phyloP scores from a whole-genome alignment of 805 yeast genomes.

The Starmera dryadoides region DNA sequence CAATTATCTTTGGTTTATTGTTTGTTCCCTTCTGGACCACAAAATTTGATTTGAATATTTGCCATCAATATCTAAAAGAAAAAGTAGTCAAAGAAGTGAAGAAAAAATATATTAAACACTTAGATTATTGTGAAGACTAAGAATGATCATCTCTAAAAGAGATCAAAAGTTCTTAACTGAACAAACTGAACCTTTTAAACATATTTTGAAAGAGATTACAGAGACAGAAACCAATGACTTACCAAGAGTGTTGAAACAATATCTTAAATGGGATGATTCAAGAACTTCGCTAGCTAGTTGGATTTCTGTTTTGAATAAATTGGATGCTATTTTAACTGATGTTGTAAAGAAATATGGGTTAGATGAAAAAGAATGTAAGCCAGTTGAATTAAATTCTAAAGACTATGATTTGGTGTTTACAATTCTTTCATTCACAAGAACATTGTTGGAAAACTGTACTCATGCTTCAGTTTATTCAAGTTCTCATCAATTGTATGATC shows the following conservation, averaged over 20 bases:
- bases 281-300: constrained; percentile 68
- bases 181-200: constrained; percentile 24
- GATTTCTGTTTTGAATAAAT: constrained; percentile 67
- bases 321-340: constrained; percentile 58
- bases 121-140: too few species aligned
- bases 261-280: constrained; percentile 52
- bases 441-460: constrained; percentile 61
- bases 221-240: constrained; percentile 32
- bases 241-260: constrained; percentile 27
- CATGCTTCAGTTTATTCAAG: constrained; percentile 66
- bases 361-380: constrained; percentile 36
- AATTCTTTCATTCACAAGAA: constrained; percentile 53
- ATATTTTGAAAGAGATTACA: constrained; percentile 30
- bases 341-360: constrained; percentile 47
- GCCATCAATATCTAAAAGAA: too few species aligned
- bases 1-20: too few species aligned
- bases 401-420: constrained; percentile 45
- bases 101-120: too few species aligned
- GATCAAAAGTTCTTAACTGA: constrained; percentile 17
- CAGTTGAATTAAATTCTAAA: constrained; percentile 33
- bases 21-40: too few species aligned
- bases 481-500: constrained; percentile 46
- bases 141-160: constrained; percentile 20
- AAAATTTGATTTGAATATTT: too few species aligned
- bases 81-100: too few species aligned